phyloP scores from a whole-genome alignment of 495 filamentous ascomycete species.

The Pseudoneurospora amorphoporcata region DNA sequence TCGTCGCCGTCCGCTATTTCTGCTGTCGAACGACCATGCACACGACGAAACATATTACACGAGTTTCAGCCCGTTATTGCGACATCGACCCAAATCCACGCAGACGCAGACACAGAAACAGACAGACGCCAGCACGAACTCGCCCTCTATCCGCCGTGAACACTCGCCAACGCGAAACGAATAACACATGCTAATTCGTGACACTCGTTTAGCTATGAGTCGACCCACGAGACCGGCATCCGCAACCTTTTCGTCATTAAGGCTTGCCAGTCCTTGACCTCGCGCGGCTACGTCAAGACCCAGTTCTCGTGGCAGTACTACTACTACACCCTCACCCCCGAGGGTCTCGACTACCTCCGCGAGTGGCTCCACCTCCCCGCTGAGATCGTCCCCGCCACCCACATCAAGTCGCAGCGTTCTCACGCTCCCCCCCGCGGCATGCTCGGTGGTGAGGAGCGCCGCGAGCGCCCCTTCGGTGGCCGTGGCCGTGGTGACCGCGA shows the following conservation, averaged over 20 bases:
- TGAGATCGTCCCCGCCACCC: slow-evolving; percentile 97
- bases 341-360: slow-evolving; percentile 99
- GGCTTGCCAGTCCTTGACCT: slow-evolving; percentile 93
- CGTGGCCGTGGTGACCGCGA: slow-evolving; percentile 68
- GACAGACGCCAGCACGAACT: not conserved
- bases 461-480: slow-evolving; percentile 57
- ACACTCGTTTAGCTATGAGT: slow-evolving; percentile 22
- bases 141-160: not conserved
- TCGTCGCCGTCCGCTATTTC: not conserved
- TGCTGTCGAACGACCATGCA: not conserved
- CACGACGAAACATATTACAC: not conserved
- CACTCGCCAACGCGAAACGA: not conserved
- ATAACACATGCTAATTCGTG: slow-evolving; percentile 16
- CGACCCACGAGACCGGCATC: slow-evolving; percentile 43
- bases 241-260: slow-evolving; percentile 99
- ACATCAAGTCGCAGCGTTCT: slow-evolving; percentile 99
- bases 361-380: slow-evolving; percentile 99
- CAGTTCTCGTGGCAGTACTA: slow-evolving; percentile 99
- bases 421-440: slow-evolving; percentile 97
- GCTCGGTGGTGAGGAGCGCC: slow-evolving; percentile 84
- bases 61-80: slow-evolving; percentile 40
- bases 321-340: slow-evolving; percentile 99
- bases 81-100: slow-evolving; percentile 56
- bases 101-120: not conserved
- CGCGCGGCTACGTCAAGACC: slow-evolving; percentile 96